Conservation (phyloP, 257 asterid genomes). For the Vinca minor region DNA sequence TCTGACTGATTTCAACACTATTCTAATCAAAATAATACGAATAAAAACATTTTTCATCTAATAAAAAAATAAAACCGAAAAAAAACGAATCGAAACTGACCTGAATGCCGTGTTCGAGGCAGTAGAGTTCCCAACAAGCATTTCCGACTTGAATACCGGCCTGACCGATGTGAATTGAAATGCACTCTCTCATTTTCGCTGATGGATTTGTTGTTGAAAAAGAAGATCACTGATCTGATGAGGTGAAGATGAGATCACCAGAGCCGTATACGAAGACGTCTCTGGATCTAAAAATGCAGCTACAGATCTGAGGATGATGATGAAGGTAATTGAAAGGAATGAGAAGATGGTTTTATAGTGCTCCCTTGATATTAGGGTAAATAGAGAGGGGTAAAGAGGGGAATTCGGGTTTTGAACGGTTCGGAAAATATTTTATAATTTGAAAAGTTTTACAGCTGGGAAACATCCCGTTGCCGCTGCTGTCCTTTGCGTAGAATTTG, state of each 20-base stretch:
- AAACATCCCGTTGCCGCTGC: constrained; percentile 21
- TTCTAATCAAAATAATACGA: too few relatives aligned
- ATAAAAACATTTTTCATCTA: too few relatives aligned
- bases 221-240: not conserved
- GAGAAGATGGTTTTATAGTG: constrained; percentile 4
- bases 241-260: not conserved
- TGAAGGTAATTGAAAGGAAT: not conserved
- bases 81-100: constrained; percentile 13
- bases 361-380: constrained; percentile 5
- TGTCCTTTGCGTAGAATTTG: not conserved
- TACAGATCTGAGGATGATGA: constrained; percentile 11
- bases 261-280: constrained; percentile 37
- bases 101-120: constrained; percentile 90
- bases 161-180: constrained; percentile 93
- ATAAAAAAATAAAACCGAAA: too few relatives aligned
- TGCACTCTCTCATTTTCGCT: constrained; percentile 85
- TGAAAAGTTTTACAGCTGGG: too few relatives aligned
- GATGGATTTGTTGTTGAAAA: too few relatives aligned
- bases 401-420: constrained; percentile 9
- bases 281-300: constrained; percentile 11
- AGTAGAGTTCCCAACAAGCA: constrained; percentile 96
- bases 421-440: constrained; percentile 4
- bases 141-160: constrained; percentile 97
- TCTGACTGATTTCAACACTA: too few relatives aligned
- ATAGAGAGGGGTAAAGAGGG: constrained; percentile 2